phyloP scores from a whole-genome alignment of 2,329 filamentous ascomycete genomes.

The Aspergillus thermomutatus region DNA sequence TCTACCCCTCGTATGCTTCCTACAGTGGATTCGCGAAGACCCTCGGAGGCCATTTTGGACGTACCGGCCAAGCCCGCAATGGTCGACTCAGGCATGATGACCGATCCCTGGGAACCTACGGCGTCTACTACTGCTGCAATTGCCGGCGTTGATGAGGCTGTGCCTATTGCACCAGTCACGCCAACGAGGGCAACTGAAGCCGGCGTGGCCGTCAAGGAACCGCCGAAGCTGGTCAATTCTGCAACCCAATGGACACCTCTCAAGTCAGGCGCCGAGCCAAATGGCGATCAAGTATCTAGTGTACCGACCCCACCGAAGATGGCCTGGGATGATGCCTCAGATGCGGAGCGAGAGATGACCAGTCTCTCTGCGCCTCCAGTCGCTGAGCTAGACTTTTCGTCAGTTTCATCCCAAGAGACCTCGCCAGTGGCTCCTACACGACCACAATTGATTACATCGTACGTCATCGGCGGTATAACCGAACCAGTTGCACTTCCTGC shows the following conservation, averaged over 20 bases:
- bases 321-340: slow-evolving; percentile 33
- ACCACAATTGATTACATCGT: slow-evolving; percentile 34
- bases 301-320: slow-evolving; percentile 41
- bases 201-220: slow-evolving; percentile 13
- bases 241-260: slow-evolving; percentile 44
- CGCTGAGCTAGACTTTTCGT: slow-evolving; percentile 29
- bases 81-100: slow-evolving; percentile 63
- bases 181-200: slow-evolving; percentile 16
- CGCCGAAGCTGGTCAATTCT: slow-evolving; percentile 34
- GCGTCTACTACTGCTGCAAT: slow-evolving; percentile 13
- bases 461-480: slow-evolving; percentile 28
- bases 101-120: slow-evolving; percentile 53
- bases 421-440: slow-evolving; percentile 41
- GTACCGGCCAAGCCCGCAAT: slow-evolving; percentile 38
- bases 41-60: slow-evolving; percentile 28
- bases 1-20: slow-evolving; percentile 40
- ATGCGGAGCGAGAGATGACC: slow-evolving; percentile 12
- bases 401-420: slow-evolving; percentile 33
- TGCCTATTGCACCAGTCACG: slow-evolving; percentile 18
- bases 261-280: slow-evolving; percentile 18
- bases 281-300: slow-evolving; percentile 27
- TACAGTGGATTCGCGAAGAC: slow-evolving; percentile 27
- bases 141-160: slow-evolving; percentile 15
- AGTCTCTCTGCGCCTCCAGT: slow-evolving; percentile 15
- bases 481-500: slow-evolving; percentile 22